Percentiles rank a stretch among this genome's conserved stretches.
phyloP scores from a whole-genome alignment of 1,139 yeast genomes.

The Yamadazyma atlantica region DNA sequence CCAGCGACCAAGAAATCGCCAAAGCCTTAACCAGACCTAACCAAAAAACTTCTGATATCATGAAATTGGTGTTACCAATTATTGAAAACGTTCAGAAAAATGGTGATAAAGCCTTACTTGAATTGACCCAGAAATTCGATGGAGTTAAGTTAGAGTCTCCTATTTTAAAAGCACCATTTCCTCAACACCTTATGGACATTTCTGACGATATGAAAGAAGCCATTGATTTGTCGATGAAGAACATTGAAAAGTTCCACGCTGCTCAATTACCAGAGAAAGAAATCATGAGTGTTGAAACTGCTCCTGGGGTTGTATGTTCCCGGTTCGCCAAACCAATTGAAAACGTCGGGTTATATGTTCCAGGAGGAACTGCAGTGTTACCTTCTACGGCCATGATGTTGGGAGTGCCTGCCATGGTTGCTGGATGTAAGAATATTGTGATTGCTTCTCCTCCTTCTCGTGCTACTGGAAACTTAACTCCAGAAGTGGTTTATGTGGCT shows the following conservation, averaged over 20 bases:
- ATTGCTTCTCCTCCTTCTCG: constrained; percentile 97
- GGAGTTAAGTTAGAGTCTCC: constrained; percentile 73
- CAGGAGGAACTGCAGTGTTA: constrained; percentile 98
- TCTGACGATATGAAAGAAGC: constrained; percentile 79
- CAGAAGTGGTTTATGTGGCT: constrained; percentile 97
- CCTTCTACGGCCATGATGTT: constrained; percentile 98
- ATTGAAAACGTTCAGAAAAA: constrained; percentile 69
- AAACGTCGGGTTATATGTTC: constrained; percentile 91
- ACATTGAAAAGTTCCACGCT: constrained; percentile 87
- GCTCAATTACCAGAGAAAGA: constrained; percentile 79
- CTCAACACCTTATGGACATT: constrained; percentile 70
- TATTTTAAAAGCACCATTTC: constrained; percentile 83
- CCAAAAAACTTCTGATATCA: constrained; percentile 86
- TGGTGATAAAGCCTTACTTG: constrained; percentile 86
- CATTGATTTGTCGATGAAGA: constrained; percentile 83
- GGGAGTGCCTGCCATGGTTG: constrained; percentile 99
- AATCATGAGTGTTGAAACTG: constrained; percentile 82
- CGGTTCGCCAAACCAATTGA: constrained; percentile 95
- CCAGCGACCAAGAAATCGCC: constrained; percentile 45
- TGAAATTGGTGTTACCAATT: constrained; percentile 90
- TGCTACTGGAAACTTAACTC: constrained; percentile 87
- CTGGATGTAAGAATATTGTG: constrained; percentile 92
- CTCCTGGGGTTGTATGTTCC: constrained; percentile 91
- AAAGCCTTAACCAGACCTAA: constrained; percentile 82
- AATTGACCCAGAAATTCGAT: constrained; percentile 87